phyloP scores from a whole-genome alignment of 768 basidiomycete species.

The Boletales sp. region DNA sequence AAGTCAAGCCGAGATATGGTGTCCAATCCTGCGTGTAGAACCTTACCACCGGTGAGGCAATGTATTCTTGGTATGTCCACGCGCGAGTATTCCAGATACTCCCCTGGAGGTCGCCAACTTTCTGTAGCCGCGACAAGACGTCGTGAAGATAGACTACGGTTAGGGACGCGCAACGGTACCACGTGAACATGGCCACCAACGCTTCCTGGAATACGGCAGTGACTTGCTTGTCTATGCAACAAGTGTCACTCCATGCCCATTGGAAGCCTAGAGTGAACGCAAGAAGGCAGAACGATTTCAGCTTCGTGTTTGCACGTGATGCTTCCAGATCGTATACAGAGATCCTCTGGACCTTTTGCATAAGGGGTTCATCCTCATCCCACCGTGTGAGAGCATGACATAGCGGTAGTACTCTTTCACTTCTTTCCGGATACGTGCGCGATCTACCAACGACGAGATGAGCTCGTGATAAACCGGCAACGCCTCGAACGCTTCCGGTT shows the following conservation, averaged over 20 bases:
- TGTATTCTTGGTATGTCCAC: constrained; percentile 14
- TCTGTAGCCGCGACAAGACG: background rate
- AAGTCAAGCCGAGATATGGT: background rate
- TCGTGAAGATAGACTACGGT: constrained; percentile 5
- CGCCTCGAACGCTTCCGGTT: background rate
- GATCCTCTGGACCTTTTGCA: background rate
- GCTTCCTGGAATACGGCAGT: constrained; percentile 1
- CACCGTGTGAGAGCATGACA: constrained; percentile 5
- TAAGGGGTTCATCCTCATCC: background rate
- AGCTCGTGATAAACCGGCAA: background rate
- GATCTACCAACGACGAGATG: background rate
- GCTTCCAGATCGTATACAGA: background rate
- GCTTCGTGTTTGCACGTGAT: background rate
- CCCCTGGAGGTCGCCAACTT: background rate
- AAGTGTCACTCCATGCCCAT: constrained; percentile 12
- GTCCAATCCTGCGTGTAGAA: constrained; percentile 1
- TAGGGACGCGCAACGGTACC: constrained; percentile 6
- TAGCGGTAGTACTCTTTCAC: constrained; percentile 2
- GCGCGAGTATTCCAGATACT: constrained; percentile 9
- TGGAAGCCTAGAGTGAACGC: background rate
- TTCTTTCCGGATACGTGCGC: background rate
- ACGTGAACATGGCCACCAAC: constrained; percentile 10
- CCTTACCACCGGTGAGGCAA: background rate
- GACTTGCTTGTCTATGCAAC: background rate
- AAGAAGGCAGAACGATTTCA: background rate